These are phyloP conservation scores for Sclerotinia glacialis DNA, from an alignment of 2,329 filamentous ascomycete genomes.

Conservation along the genomic window DNA sequence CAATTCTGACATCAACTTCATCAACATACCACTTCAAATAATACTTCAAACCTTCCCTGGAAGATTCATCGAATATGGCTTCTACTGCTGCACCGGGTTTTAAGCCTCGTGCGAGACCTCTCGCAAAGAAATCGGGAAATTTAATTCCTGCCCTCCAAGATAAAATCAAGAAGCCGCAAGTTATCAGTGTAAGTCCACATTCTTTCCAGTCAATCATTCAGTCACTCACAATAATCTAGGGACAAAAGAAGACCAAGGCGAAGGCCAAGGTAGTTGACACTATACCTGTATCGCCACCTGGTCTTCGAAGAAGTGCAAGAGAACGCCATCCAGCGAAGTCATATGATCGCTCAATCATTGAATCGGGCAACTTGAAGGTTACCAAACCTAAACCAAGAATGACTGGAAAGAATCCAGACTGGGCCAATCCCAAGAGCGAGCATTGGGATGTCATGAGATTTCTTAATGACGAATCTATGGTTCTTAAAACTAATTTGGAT, in stretches of 20 bases:
- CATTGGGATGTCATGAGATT: slow-evolving; percentile 30
- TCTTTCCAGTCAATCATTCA: background rate
- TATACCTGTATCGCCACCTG: background rate
- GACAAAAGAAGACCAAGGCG: background rate
- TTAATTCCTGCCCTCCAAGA: background rate
- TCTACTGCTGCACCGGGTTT: background rate
- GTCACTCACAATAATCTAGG: background rate
- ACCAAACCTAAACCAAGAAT: background rate
- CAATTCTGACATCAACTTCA: background rate
- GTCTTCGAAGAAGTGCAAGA: slow-evolving; percentile 13
- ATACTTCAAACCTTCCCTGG: background rate
- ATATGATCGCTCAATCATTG: background rate
- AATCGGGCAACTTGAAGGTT: background rate
- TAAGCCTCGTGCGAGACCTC: background rate
- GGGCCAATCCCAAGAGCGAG: slow-evolving; percentile 28
- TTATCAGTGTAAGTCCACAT: background rate
- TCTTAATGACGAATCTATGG: slow-evolving; percentile 22
- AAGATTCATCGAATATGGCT: background rate
- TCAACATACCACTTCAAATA: background rate
- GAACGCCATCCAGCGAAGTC: background rate
- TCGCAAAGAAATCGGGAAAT: background rate
- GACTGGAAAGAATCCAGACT: slow-evolving; percentile 18
- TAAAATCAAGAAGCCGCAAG: background rate
- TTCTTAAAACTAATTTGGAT: slow-evolving; percentile 8
- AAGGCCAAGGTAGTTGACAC: background rate